Conservation (phyloP, 1,284 basidiomycete genomes). For the Sporisorium exsertum region DNA sequence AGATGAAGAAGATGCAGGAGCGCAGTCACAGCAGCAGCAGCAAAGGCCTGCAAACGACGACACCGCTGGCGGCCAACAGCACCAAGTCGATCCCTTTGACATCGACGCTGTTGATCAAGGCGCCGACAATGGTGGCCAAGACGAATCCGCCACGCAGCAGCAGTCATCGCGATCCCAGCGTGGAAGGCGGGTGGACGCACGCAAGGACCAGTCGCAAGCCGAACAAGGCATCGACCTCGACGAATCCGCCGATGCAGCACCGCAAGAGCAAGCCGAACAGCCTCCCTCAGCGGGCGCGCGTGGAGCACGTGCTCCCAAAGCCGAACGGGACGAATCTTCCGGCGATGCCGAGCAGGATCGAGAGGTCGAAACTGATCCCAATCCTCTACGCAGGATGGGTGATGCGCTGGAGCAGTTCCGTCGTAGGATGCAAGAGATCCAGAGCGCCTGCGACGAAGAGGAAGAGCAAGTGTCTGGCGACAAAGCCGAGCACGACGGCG, state of each 20-base stretch:
- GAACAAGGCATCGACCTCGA: slow-evolving; percentile 63
- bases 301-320: slow-evolving; percentile 22
- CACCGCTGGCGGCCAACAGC: slow-evolving; percentile 11
- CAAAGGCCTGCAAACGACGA: slow-evolving; percentile 18
- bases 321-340: slow-evolving; percentile 24
- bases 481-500: slow-evolving; percentile 72
- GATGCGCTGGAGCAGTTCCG: slow-evolving; percentile 87
- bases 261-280: slow-evolving; percentile 66
- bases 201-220: slow-evolving; percentile 47
- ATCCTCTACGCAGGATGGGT: slow-evolving; percentile 84
- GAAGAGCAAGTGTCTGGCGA: slow-evolving; percentile 60
- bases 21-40: slow-evolving; percentile 13
- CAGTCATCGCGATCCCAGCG: slow-evolving; percentile 44
- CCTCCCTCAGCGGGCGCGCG: slow-evolving; percentile 25
- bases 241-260: slow-evolving; percentile 61
- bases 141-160: slow-evolving; percentile 46
- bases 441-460: slow-evolving; percentile 73
- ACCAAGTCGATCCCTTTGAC: slow-evolving; percentile 36
- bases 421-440: slow-evolving; percentile 85
- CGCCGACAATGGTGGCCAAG: slow-evolving; percentile 45
- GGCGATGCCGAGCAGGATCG: slow-evolving; percentile 46
- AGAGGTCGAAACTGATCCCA: slow-evolving; percentile 67
- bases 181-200: slow-evolving; percentile 41
- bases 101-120: slow-evolving; percentile 47
- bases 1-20: slow-evolving; percentile 33